Conservation (phyloP, 192 early-diverging fungal species). For the Coemansia sp. region DNA sequence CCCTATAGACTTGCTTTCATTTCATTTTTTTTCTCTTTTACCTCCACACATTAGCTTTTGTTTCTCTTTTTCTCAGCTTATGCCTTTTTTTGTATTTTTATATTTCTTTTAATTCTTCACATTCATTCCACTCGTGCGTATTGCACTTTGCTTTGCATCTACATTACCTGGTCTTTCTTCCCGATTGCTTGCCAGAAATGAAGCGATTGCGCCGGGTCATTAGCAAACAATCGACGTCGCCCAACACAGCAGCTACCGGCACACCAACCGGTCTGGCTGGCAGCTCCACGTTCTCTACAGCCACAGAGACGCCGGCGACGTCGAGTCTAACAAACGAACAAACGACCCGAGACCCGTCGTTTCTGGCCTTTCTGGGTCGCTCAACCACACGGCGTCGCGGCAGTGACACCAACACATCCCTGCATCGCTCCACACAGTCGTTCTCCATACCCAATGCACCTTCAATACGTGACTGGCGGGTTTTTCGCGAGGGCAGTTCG, state of each 20-base stretch:
- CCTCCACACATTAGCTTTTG: conserved; percentile 8
- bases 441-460: conserved; percentile 22
- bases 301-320: no score
- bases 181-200: no score
- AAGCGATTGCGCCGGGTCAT: conserved; percentile 37
- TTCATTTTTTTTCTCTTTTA: neutral
- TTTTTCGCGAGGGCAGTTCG: conserved; percentile 24
- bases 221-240: conserved; percentile 34
- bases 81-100: conserved; percentile 2
- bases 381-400: neutral
- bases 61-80: neutral
- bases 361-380: conserved; percentile 1
- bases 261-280: neutral
- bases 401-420: neutral
- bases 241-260: neutral
- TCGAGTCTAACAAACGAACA: no score
- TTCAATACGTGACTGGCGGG: conserved; percentile 27
- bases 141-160: neutral
- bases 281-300: conserved; percentile 1
- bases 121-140: neutral
- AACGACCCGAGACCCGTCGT: conserved; percentile 2
- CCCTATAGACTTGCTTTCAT: conserved; percentile 16
- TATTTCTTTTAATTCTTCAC: neutral
- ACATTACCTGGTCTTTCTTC: no score
- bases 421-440: conserved; percentile 42